These are phyloP conservation scores for Fusarium sulawesiense DNA, from an alignment of 2,329 filamentous ascomycete species.

Conservation along the genomic window DNA sequence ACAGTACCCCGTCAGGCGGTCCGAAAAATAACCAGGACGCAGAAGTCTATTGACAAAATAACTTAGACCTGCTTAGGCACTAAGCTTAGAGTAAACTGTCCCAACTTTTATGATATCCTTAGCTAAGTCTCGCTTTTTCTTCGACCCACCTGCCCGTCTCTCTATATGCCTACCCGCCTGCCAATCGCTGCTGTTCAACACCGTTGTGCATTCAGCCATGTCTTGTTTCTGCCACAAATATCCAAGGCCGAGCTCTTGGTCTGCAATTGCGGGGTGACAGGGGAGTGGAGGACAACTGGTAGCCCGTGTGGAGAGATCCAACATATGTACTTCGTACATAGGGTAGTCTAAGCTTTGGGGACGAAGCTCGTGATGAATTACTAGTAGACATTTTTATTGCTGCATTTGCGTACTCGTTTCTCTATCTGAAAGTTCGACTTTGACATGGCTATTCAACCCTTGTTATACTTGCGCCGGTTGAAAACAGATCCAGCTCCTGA, in stretches of 20 bases:
- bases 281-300: neutral
- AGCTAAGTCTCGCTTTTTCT: too few relatives aligned
- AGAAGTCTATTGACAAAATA: too few relatives aligned
- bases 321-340: neutral
- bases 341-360: neutral
- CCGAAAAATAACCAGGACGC: too few relatives aligned
- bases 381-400: neutral
- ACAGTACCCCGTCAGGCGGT: too few relatives aligned
- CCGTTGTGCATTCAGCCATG: neutral
- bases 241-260: neutral
- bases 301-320: constrained; percentile 9
- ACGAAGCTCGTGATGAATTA: neutral
- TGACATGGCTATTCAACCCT: neutral
- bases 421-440: neutral
- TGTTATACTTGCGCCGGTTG: neutral
- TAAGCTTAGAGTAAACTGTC: too few relatives aligned
- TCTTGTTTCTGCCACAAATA: neutral
- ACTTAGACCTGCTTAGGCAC: too few relatives aligned
- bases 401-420: neutral
- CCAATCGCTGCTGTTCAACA: neutral
- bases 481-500: constrained; percentile 21
- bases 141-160: too few relatives aligned
- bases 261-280: constrained; percentile 28
- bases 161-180: neutral
- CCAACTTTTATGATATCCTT: too few relatives aligned